Conservation (phyloP, 495 filamentous ascomycete genomes). For the Trichocladium uniseriatum region DNA sequence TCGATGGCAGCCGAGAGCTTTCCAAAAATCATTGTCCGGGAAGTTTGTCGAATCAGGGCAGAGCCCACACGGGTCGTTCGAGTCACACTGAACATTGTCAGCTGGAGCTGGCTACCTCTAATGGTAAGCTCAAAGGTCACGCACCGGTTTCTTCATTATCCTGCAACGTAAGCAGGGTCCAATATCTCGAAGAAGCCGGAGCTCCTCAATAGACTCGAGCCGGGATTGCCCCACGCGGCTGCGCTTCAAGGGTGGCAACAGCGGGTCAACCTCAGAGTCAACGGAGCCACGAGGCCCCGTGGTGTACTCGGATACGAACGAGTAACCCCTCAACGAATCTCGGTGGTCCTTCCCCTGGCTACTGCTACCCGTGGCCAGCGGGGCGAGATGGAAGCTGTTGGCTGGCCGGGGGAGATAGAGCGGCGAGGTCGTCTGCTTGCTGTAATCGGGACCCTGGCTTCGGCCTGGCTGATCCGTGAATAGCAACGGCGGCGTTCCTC, state of each 20-base stretch:
- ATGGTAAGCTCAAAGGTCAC: conserved; percentile 15
- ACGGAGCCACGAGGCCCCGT: conserved; percentile 32
- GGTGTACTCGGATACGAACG: conserved; percentile 33
- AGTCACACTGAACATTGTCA: conserved; percentile 33
- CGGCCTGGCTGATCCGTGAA: conserved; percentile 29
- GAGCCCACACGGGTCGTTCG: conserved; percentile 35
- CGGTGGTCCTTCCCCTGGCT: conserved; percentile 35
- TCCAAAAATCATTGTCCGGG: conserved; percentile 36
- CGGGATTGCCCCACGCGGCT: conserved; percentile 39
- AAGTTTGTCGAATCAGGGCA: conserved; percentile 30
- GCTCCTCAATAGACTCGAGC: conserved; percentile 42
- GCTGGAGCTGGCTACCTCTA: background rate
- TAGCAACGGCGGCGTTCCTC: conserved; percentile 27
- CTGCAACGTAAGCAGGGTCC: conserved; percentile 40
- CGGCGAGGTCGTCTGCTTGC: conserved; percentile 24
- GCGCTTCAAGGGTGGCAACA: conserved; percentile 41
- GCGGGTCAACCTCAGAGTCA: conserved; percentile 42
- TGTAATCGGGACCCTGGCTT: conserved; percentile 27
- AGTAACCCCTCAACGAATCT: conserved; percentile 36
- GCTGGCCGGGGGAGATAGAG: conserved; percentile 34
- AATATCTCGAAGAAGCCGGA: conserved; percentile 36
- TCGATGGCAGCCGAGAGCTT: conserved; percentile 38
- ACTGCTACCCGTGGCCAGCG: conserved; percentile 27
- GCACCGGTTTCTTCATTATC: conserved; percentile 31
- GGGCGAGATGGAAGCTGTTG: conserved; percentile 29